A percentile compares a stretch with the other conserved stretches of the same genome.
Evolutionary conservation across 2,329 filamentous ascomycete species (phyloP).

Genomic region (Fusarium sp.): DNA sequence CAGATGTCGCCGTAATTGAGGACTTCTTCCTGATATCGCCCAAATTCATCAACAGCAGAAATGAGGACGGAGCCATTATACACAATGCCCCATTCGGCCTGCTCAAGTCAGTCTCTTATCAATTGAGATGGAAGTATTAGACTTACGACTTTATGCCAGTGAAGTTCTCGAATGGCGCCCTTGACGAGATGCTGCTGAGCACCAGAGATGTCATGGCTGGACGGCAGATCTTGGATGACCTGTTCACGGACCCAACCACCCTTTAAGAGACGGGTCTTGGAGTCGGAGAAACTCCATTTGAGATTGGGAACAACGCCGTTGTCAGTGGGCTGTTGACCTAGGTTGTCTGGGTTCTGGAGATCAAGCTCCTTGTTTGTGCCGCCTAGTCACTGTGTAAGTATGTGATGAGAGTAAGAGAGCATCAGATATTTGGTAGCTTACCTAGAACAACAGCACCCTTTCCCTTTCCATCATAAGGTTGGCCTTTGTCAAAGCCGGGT

Average conservation of each 20-base stretch:
- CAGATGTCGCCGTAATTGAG: constrained; percentile 72
- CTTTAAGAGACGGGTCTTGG: constrained; percentile 68
- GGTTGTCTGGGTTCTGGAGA: constrained; percentile 70
- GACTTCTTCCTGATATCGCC: constrained; percentile 63
- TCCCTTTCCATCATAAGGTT: constrained; percentile 65
- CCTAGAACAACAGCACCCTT: constrained; percentile 68
- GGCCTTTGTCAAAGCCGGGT: constrained; percentile 52
- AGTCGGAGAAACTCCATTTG: constrained; percentile 77
- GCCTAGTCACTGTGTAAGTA: constrained; percentile 46
- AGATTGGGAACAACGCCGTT: constrained; percentile 71
- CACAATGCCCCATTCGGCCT: constrained; percentile 75
- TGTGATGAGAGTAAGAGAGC: accelerated
- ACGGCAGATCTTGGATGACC: constrained; percentile 72
- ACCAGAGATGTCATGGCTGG: constrained; percentile 72
- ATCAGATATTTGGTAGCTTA: constrained; percentile 34
- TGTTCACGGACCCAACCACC: constrained; percentile 75
- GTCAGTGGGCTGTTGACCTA: constrained; percentile 70
- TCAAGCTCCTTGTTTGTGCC: constrained; percentile 72
- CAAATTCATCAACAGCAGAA: constrained; percentile 70
- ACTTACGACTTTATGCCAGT: constrained; percentile 74
- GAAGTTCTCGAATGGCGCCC: constrained; percentile 71
- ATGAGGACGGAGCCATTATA: constrained; percentile 66
- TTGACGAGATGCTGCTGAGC: constrained; percentile 76
- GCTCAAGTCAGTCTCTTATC: background rate
- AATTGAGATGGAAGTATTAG: accelerated